Evolutionary conservation across 139 green algal genomes (phyloP), one percentile per base, ranked within the genome.

Genomic region (Chlorella sp.): DNA sequence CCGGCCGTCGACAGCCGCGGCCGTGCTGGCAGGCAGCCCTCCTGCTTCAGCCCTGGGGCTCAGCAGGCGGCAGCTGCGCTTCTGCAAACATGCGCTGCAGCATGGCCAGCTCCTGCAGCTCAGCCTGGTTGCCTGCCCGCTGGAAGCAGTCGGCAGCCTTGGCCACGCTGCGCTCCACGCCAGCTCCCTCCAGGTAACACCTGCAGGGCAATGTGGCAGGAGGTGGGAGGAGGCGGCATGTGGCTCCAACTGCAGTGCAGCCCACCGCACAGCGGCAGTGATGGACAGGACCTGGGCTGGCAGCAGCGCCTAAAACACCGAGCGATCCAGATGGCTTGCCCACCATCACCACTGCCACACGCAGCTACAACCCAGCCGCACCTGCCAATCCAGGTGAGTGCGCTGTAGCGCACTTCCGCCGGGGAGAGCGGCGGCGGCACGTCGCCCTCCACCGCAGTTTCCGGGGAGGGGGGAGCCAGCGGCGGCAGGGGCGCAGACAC

Each of bases 51-150:
- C 51, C 51, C 51, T 21, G 51, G 11, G 51, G 11, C 51, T 60
- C 51, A 60, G 51, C 51, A 21, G 51, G 11, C 51, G 51, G 51
- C 51, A 60, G 51, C 51, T 60, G 51, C 51, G 51, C 51, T 15
- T 64, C 73, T 13, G 73, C 73, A 80, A 67, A 80, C 73, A 67
- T 57, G 30, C 47, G 73, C 73, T 65, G 36, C 73, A 80, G 47
- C 51, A 47, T 26, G 13, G 47, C 73, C 30, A 80, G 47, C n/a
- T 80, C 28, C 16, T 41, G 4, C 2, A 80, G 73, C 73, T 80
- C 47, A 67, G 73, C 47, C 26, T 38, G 28, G 47, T 80, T 80
- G 51, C 73, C 73, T 1, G 73, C 73, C 47, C 39, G 26, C 28
- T 32, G 73, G 73, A 80, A 80, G 47, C 73, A 80, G 9, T 26